Evolutionary conservation across 805 yeast species (phyloP).

Genomic region (Saccharomyces kudriavzevii): DNA sequence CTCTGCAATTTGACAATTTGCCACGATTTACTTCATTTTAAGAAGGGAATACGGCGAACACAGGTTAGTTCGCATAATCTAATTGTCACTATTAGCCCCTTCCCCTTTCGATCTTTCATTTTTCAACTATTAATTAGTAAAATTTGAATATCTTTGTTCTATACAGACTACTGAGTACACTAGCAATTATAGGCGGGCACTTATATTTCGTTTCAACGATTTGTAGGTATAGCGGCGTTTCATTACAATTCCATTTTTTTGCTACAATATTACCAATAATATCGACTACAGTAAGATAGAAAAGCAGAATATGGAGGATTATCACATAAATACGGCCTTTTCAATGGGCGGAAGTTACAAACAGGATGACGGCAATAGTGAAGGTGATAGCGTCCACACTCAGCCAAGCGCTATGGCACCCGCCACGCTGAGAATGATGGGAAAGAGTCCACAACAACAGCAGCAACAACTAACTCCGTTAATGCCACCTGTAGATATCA

Average conservation of each 20-base stretch:
- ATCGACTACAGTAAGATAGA: no score
- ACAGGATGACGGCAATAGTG: not conserved
- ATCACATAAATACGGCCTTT: slow-evolving; percentile 25
- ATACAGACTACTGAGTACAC: not conserved
- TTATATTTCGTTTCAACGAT: not conserved
- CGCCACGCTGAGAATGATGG: slow-evolving; percentile 31
- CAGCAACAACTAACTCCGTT: slow-evolving; percentile 14
- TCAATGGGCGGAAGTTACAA: slow-evolving; percentile 19
- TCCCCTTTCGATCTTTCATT: not conserved
- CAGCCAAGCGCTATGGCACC: slow-evolving; percentile 22
- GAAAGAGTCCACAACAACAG: slow-evolving; percentile 9
- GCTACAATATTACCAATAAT: not conserved
- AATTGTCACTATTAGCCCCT: not conserved
- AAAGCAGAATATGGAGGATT: slow-evolving; percentile 10
- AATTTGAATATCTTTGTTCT: not conserved
- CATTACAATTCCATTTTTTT: not conserved
- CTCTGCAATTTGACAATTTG: not conserved
- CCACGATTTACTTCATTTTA: not conserved
- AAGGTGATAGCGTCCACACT: slow-evolving; percentile 1
- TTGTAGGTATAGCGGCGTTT: not conserved
- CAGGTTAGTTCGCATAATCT: not conserved
- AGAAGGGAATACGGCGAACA: not conserved
- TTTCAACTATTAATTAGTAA: not conserved
- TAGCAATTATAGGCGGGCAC: not conserved
- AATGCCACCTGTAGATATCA: slow-evolving; percentile 19